phyloP scores from a whole-genome alignment of 2,329 filamentous ascomycete genomes.

The Neonectria neomacrospora region DNA sequence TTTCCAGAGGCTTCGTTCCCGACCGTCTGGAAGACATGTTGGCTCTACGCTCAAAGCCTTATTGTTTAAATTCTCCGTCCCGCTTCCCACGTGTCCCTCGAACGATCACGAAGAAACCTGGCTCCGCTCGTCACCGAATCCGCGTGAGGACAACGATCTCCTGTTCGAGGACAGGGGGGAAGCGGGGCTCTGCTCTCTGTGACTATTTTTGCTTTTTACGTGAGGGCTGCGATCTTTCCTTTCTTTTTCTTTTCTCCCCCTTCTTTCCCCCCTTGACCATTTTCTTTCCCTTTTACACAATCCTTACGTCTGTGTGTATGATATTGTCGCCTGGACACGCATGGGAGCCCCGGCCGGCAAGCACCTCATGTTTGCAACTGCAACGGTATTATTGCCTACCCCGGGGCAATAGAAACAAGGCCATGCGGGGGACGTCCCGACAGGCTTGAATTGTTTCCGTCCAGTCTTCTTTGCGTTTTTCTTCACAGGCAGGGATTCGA shows the following conservation, averaged over 20 bases:
- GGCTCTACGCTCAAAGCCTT: not conserved
- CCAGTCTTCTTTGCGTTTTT: conserved; percentile 11
- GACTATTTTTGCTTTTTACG: conserved; percentile 16
- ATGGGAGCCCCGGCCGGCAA: not conserved
- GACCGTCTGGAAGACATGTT: not conserved
- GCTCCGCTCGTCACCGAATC: conserved; percentile 5
- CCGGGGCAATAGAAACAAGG: conserved; percentile 14
- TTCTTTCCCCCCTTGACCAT: not conserved
- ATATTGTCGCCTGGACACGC: conserved; percentile 1
- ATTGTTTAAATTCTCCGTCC: conserved; percentile 4
- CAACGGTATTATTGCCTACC: not conserved
- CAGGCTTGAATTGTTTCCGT: conserved; percentile 7
- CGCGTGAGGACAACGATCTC: conserved; percentile 6
- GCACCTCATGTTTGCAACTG: not conserved
- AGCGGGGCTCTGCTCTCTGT: not conserved
- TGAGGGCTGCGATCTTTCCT: not conserved
- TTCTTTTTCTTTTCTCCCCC: not conserved
- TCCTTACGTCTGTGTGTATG: conserved; percentile 7
- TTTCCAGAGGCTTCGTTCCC: not conserved
- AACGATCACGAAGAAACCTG: not conserved
- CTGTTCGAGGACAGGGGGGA: not conserved
- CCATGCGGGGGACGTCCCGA: not conserved
- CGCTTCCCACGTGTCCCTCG: not conserved
- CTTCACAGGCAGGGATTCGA: conserved; percentile 8
- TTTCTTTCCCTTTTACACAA: conserved; percentile 4